phyloP scores from a whole-genome alignment of 164 flowering plant species.

The Vitis labrusca region DNA sequence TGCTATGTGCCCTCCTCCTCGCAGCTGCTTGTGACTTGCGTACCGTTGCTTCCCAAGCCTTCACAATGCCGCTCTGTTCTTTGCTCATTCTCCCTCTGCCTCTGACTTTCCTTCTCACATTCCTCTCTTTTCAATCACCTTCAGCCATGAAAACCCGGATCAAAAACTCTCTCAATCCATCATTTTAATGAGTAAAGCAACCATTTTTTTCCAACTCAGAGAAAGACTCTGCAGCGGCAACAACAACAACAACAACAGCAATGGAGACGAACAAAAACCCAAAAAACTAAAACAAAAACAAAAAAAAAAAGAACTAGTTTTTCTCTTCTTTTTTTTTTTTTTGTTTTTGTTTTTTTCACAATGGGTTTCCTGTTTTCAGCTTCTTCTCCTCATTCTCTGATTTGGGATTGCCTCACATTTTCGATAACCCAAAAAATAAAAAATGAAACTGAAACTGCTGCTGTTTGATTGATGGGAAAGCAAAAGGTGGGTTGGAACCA shows the following conservation, averaged over 20 bases:
- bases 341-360: background rate
- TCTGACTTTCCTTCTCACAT: constrained; percentile 3
- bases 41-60: constrained; percentile 46
- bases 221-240: background rate
- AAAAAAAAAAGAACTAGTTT: background rate
- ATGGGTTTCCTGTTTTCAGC: constrained; percentile 6
- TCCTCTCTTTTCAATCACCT: constrained; percentile 1
- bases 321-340: constrained; percentile 1
- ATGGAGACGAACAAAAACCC: constrained; percentile 2
- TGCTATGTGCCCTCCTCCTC: constrained; percentile 36
- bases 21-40: constrained; percentile 39
- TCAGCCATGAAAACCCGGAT: background rate
- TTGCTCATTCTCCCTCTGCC: constrained; percentile 38
- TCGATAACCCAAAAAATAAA: background rate
- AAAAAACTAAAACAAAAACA: background rate
- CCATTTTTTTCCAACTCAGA: constrained; percentile 2
- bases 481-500: constrained; percentile 22
- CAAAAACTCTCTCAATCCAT: constrained; percentile 1
- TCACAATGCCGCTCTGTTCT: constrained; percentile 32
- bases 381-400: background rate
- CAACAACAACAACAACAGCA: background rate
- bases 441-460: background rate
- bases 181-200: constrained; percentile 9
- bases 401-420: too few relatives aligned
- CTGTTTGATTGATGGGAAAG: constrained; percentile 25